Base-by-base conservation (phyloP, 768 basidiomycete species). In the Lanmaoa pseudosensibilis region DNA sequence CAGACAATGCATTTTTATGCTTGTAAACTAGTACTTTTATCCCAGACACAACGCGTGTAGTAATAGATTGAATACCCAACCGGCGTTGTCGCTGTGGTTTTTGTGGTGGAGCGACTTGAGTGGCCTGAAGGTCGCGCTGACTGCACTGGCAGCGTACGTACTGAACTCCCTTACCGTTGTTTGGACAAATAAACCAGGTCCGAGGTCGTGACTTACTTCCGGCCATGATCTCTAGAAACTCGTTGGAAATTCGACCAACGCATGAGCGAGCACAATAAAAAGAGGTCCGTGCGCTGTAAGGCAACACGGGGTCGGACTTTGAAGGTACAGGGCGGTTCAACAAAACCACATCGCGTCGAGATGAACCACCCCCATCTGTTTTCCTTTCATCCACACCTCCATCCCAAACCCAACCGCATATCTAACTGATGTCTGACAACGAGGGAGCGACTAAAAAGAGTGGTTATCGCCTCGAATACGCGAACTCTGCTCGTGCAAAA, bases 381-480 rank as follows among this genome's bases (percentile, higher is more conserved):
- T 63, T 58, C 60, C 63, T 67, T 70, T 68, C 70, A 59, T 62
- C 65, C 65, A 59, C 61, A 59, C 49, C 57, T 43, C 57, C 61
- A 56, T 55, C 45, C 55, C 46, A 46, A 53, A 25, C 53, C 54
- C 53, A 62, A 56, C 64, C 33, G 59, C 54, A 59, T 52, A 58
- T 59, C 58, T 61, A 15, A 64, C 32, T 38, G 67, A 72, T 72
- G 71, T 72, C 71, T 62, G 71, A 72, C 63, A 72, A 59, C 63
- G 71, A 72, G 72, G 71, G 72, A 62, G 30, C 63, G 55, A 55
- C 73, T 15, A 73, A 65, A 30, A 73, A 70, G 53, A 55, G 68
- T 46, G 86, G 86, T 58, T 92, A 92, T 75, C 84, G 90, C 62
- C 76, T 92, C 40, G 90, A 92, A 73, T 91, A 91, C 72, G 84